Percentiles rank a stretch among this genome's conserved stretches.
Evolutionary conservation across 2,329 filamentous ascomycete genomes (phyloP).

Genomic region (Nakataea oryzae): DNA sequence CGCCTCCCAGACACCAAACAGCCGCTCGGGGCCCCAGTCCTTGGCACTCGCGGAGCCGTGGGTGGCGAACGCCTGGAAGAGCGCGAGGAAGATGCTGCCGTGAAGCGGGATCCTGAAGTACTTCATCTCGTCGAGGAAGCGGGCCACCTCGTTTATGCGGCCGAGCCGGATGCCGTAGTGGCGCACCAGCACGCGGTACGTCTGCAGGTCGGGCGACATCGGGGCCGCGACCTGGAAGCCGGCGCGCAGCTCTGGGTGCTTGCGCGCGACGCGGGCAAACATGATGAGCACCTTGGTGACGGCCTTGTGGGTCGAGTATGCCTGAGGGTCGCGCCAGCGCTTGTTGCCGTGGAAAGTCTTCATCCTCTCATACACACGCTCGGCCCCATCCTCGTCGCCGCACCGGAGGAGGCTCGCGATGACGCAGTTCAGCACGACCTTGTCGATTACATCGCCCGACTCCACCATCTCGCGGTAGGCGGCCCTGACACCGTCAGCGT

Average conservation of each 20-base stretch:
- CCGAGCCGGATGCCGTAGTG: slow-evolving; percentile 62
- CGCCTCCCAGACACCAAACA: slow-evolving; percentile 57
- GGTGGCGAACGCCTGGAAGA: slow-evolving; percentile 72
- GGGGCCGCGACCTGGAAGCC: slow-evolving; percentile 50
- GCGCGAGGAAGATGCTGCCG: slow-evolving; percentile 64
- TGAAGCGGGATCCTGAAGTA: slow-evolving; percentile 56
- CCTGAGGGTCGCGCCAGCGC: slow-evolving; percentile 28
- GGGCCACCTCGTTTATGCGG: slow-evolving; percentile 58
- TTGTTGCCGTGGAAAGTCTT: slow-evolving; percentile 31
- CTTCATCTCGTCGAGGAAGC: slow-evolving; percentile 73
- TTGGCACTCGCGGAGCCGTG: slow-evolving; percentile 57
- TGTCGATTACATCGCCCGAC: slow-evolving; percentile 80
- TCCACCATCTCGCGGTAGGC: slow-evolving; percentile 79
- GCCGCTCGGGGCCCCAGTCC: slow-evolving; percentile 61
- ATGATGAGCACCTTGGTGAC: slow-evolving; percentile 47
- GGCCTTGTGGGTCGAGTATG: slow-evolving; percentile 33
- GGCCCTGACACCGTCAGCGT: slow-evolving; percentile 63
- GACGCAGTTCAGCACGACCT: slow-evolving; percentile 75
- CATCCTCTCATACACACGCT: slow-evolving; percentile 78
- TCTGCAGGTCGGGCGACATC: slow-evolving; percentile 64
- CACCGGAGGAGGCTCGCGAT: slow-evolving; percentile 68
- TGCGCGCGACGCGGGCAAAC: slow-evolving; percentile 42
- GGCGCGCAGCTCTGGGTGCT: slow-evolving; percentile 42
- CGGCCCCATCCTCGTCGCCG: slow-evolving; percentile 66
- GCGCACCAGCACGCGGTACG: slow-evolving; percentile 69